A percentile compares a stretch with the other conserved stretches of the same genome.
These are phyloP conservation scores for Amanita brunnescens DNA, from an alignment of 768 basidiomycete genomes.

Conservation along the genomic window DNA sequence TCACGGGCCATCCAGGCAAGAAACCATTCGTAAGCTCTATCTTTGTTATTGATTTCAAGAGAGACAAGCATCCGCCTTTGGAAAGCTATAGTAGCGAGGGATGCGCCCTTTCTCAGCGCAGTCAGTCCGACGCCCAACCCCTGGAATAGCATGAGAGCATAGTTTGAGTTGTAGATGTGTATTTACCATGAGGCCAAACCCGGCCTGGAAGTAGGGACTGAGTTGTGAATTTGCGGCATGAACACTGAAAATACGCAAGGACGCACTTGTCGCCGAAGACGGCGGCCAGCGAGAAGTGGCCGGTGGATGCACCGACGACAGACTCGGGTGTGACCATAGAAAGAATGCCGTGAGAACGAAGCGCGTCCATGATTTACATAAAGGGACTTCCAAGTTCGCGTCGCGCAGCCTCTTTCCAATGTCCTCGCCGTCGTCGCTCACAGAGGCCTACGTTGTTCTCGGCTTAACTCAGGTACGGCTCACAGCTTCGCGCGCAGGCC, in stretches of 20 bases:
- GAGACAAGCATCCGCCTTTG: slow-evolving; percentile 89
- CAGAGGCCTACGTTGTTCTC: slow-evolving; percentile 33
- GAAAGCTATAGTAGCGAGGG: slow-evolving; percentile 64
- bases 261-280: slow-evolving; percentile 64
- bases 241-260: slow-evolving; percentile 8
- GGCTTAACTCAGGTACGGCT: slow-evolving; percentile 44
- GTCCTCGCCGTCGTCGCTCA: slow-evolving; percentile 9
- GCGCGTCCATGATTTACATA: slow-evolving; percentile 11
- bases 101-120: slow-evolving; percentile 58
- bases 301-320: not conserved
- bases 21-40: slow-evolving; percentile 94
- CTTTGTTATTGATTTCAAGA: slow-evolving; percentile 93
- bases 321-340: slow-evolving; percentile 10
- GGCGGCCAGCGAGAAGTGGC: slow-evolving; percentile 25
- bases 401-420: slow-evolving; percentile 7
- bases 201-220: slow-evolving; percentile 97
- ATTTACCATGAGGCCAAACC: slow-evolving; percentile 86
- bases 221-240: slow-evolving; percentile 25
- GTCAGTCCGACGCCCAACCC: slow-evolving; percentile 86
- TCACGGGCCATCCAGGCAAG: slow-evolving; percentile 85
- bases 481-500: slow-evolving; percentile 5
- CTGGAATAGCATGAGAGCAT: slow-evolving; percentile 30
- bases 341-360: slow-evolving; percentile 4
- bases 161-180: slow-evolving; percentile 1
- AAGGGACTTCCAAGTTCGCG: slow-evolving; percentile 14